A percentile compares a stretch with the other conserved stretches of the same genome.
Evolutionary conservation across 768 basidiomycete genomes (phyloP).

Genomic region (Hydnomerulius pinastri): DNA sequence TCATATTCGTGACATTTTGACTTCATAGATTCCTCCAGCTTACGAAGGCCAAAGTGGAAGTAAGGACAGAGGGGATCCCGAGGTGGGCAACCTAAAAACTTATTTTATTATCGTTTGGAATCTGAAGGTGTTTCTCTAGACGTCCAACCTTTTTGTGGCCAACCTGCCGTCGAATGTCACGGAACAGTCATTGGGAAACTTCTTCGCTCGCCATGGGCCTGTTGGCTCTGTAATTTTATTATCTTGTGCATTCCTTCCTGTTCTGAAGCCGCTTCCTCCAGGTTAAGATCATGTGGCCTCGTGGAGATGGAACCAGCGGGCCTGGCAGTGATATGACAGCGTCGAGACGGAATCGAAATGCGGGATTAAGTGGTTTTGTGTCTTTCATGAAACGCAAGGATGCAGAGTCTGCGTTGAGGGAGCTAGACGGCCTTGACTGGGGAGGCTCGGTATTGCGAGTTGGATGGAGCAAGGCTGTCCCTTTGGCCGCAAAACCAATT

Average conservation of each 20-base stretch:
- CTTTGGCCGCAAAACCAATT: slow-evolving; percentile 74
- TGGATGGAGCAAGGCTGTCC: slow-evolving; percentile 97
- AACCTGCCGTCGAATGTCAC: slow-evolving; percentile 88
- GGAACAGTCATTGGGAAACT: slow-evolving; percentile 81
- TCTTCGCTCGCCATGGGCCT: slow-evolving; percentile 92
- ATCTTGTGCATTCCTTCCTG: background rate
- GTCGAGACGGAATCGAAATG: slow-evolving; percentile 65
- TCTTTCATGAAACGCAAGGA: slow-evolving; percentile 94
- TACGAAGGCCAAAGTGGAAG: slow-evolving; percentile 92
- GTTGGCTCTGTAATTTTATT: slow-evolving; percentile 74
- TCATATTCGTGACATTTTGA: background rate
- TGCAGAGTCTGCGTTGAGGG: slow-evolving; percentile 85
- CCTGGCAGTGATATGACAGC: slow-evolving; percentile 78
- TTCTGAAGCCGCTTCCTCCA: slow-evolving; percentile 29
- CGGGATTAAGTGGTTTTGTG: slow-evolving; percentile 93
- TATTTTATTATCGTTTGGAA: background rate
- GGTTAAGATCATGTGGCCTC: slow-evolving; percentile 99
- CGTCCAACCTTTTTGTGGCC: slow-evolving; percentile 94
- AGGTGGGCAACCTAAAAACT: slow-evolving; percentile 46
- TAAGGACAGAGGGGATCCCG: slow-evolving; percentile 85
- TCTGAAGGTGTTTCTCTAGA: slow-evolving; percentile 46
- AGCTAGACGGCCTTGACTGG: slow-evolving; percentile 95
- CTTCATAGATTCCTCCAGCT: slow-evolving; percentile 42
- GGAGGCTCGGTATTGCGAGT: slow-evolving; percentile 85
- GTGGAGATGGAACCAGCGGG: slow-evolving; percentile 66